Base-by-base conservation (phyloP, 2,329 filamentous ascomycete species). In the Arachnomyces sp. region DNA sequence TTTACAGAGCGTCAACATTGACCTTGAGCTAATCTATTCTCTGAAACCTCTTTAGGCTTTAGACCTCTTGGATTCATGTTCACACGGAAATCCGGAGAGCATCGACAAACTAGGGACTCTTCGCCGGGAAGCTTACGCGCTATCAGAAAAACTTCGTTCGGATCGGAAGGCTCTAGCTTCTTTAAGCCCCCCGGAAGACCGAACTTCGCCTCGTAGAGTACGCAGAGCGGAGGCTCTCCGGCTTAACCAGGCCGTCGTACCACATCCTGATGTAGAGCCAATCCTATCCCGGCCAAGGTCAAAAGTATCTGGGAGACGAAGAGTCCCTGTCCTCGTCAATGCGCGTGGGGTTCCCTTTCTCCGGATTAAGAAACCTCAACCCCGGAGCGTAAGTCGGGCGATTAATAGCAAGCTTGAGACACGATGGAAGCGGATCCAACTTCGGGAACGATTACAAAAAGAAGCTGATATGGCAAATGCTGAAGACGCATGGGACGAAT, bases 351-450 rank as follows among this genome's bases (percentile, higher is more conserved):
- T 69, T 8, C 65, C 66, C 2, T 61, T 68, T 32, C 48, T 69
- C 34, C 61, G 65, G 36, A 65, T 67, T 37, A 65, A 66, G 37
- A 69, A 69, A 35, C 66, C 66, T 2, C 62, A 67, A 38, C 65
- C 66, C 7, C 55, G 52, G 43, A 59, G 55, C 38, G 44, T 69
- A 16, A 66, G 61, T 34, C 49, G 57, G 3, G 51, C 65, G 2
- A 51, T 69, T 39, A 55, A 55, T 34, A 52, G 47, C 21, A 65
- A 64, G 36, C 51, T 64, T 13, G 51, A 51, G 7, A 57, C 50
- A 14, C 59, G 65, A 14, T 57, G 57, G 52, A 56, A 55, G 7
- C 49, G 54, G 18, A 57, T 65, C 28, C 49, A 56, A 31, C 54
- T 54, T 28, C 58, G 59, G 11, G 48, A 62, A 3, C 48, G 52